phyloP scores from a whole-genome alignment of 1,284 basidiomycete species.

The Ceratobasidium sp. region DNA sequence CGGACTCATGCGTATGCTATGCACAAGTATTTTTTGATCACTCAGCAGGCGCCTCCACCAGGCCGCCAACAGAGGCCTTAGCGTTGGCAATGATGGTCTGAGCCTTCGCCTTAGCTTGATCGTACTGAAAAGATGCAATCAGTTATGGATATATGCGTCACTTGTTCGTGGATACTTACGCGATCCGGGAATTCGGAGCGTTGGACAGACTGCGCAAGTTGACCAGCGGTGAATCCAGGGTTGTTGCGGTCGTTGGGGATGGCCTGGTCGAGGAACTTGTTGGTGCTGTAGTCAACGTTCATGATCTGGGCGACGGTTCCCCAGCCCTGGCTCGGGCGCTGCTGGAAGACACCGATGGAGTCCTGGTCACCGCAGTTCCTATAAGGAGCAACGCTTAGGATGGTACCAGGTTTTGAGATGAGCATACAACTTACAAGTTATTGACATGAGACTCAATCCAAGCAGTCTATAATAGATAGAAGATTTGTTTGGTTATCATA shows the following conservation, averaged over 20 bases:
- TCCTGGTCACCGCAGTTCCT: constrained; percentile 47
- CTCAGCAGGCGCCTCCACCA: constrained; percentile 38
- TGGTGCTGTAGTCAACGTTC: constrained; percentile 43
- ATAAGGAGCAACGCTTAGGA: background rate
- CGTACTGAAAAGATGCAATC: constrained; percentile 3
- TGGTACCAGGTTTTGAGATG: background rate
- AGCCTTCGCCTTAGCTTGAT: constrained; percentile 33
- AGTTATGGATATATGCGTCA: background rate
- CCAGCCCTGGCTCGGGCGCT: constrained; percentile 47
- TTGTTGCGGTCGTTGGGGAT: constrained; percentile 34
- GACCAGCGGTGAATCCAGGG: constrained; percentile 37
- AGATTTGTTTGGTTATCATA: background rate
- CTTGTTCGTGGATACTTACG: background rate
- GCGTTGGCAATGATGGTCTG: constrained; percentile 22
- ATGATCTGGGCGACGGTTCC: constrained; percentile 47
- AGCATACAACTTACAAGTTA: constrained; percentile 22
- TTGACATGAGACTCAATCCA: constrained; percentile 44
- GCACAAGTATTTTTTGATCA: background rate
- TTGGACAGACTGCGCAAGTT: constrained; percentile 40
- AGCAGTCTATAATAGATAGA: constrained; percentile 20
- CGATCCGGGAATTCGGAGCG: constrained; percentile 43
- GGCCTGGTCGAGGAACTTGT: constrained; percentile 44
- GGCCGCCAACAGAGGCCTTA: constrained; percentile 27
- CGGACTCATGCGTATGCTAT: background rate
- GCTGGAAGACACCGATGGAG: constrained; percentile 47